These are phyloP conservation scores for Aspergillus sp. DNA, from an alignment of 2,329 filamentous ascomycete genomes.

Conservation along the genomic window DNA sequence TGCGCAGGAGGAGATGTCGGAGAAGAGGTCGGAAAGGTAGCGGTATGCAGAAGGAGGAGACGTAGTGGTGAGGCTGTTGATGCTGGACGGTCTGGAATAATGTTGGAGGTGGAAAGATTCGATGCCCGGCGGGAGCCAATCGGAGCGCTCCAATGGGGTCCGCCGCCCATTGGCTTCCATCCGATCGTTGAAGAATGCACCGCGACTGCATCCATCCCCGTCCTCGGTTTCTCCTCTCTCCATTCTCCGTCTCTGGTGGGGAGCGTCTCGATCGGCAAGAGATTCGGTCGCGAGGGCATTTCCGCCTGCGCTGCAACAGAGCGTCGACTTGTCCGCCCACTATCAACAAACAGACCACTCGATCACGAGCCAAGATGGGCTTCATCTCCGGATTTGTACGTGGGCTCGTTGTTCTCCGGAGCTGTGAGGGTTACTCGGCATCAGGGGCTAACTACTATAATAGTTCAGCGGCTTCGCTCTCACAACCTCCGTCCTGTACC, in stretches of 20 bases:
- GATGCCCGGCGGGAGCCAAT: conserved; percentile 32
- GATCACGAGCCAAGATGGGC: conserved; percentile 11
- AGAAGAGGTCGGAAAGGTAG: conserved; percentile 3
- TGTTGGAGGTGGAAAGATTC: conserved; percentile 28
- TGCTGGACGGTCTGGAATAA: too few species aligned
- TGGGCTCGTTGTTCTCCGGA: neutral
- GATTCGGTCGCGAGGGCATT: neutral
- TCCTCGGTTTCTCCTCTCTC: neutral
- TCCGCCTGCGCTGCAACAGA: conserved; percentile 1
- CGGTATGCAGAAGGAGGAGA: conserved; percentile 1
- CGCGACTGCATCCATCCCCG: neutral
- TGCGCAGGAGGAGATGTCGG: neutral
- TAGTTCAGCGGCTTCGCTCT: conserved; percentile 75
- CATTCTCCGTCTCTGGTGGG: too few species aligned
- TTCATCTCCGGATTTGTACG: conserved; percentile 63
- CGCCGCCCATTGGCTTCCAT: neutral
- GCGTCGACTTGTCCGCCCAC: neutral
- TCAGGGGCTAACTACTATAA: conserved; percentile 8
- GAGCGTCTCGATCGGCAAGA: too few species aligned
- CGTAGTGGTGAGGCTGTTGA: too few species aligned
- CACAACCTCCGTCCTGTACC: conserved; percentile 70
- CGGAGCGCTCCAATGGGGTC: conserved; percentile 23
- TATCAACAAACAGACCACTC: neutral
- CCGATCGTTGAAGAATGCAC: too few species aligned
- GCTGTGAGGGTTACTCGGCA: neutral